Conservation (phyloP, 208 protist species). For the Angomonas desouzai region DNA sequence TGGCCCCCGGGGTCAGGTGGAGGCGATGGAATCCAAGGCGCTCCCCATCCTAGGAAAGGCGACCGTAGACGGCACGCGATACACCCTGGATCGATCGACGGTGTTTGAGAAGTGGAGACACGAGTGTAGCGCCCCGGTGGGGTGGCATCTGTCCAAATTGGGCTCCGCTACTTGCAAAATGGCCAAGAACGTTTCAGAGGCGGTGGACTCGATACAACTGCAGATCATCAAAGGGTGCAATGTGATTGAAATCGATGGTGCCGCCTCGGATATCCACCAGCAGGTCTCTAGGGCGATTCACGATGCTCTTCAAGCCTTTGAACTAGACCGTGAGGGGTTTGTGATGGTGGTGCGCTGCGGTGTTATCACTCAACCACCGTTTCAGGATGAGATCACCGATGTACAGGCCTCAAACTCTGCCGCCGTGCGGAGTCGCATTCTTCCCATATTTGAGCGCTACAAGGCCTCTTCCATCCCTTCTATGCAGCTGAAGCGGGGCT, state of each 20-base stretch:
- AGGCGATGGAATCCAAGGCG: constrained; percentile 73
- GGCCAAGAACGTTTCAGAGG: constrained; percentile 74
- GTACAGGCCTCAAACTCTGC: constrained; percentile 75
- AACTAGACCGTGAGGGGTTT: constrained; percentile 83
- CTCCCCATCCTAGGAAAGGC: constrained; percentile 77
- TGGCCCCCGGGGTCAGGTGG: constrained; percentile 68
- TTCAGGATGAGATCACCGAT: constrained; percentile 76
- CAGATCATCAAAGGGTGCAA: constrained; percentile 90
- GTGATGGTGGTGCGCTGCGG: constrained; percentile 76
- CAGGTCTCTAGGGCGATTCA: constrained; percentile 67
- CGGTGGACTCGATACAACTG: constrained; percentile 82
- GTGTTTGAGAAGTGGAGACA: constrained; percentile 83
- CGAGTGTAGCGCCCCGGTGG: constrained; percentile 60
- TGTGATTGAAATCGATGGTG: constrained; percentile 83
- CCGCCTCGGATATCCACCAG: constrained; percentile 76
- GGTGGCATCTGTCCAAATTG: constrained; percentile 80
- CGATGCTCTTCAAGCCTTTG: constrained; percentile 80
- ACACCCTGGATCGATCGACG: constrained; percentile 77
- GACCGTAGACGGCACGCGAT: constrained; percentile 63
- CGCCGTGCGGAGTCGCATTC: constrained; percentile 70
- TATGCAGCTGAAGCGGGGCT: constrained; percentile 79
- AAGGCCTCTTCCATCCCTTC: constrained; percentile 84
- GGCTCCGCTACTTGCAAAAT: constrained; percentile 85
- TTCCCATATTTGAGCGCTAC: constrained; percentile 83
- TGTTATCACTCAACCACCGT: constrained; percentile 70